These are phyloP conservation scores for Shiraia bambusicola DNA, from an alignment of 2,329 filamentous ascomycete genomes.

Conservation along the genomic window DNA sequence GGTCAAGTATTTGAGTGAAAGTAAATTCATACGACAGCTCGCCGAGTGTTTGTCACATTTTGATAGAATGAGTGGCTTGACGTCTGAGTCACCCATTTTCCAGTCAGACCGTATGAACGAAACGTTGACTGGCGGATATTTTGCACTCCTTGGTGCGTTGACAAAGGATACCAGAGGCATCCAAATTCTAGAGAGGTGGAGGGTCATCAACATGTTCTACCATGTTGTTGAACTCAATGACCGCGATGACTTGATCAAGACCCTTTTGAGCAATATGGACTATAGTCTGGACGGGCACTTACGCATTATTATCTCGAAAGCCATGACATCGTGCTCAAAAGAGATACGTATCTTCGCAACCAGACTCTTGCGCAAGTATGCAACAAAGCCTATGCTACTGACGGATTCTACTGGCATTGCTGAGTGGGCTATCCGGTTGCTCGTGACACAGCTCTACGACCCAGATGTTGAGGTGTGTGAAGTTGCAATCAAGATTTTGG, in stretches of 20 bases:
- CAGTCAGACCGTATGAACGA: conserved; percentile 80
- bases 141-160: conserved; percentile 84
- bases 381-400: conserved; percentile 58
- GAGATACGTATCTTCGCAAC: conserved; percentile 89
- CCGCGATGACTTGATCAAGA: conserved; percentile 86
- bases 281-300: conserved; percentile 84
- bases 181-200: conserved; percentile 90
- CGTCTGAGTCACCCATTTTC: conserved; percentile 85
- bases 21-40: conserved; percentile 89
- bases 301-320: conserved; percentile 88
- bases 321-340: conserved; percentile 87
- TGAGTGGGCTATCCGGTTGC: conserved; percentile 91
- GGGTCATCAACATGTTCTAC: conserved; percentile 99
- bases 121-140: conserved; percentile 89
- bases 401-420: conserved; percentile 61
- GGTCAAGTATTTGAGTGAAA: conserved; percentile 80
- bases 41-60: conserved; percentile 95
- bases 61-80: conserved; percentile 73
- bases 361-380: conserved; percentile 82
- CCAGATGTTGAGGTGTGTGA: conserved; percentile 96
- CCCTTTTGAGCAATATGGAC: conserved; percentile 87
- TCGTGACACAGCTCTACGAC: conserved; percentile 98
- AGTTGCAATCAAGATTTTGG: conserved; percentile 92
- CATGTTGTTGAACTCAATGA: conserved; percentile 92
- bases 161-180: conserved; percentile 81